Evolutionary conservation across 768 basidiomycete species (phyloP).

Genomic region (Boletus pseudo-olivaceus): DNA sequence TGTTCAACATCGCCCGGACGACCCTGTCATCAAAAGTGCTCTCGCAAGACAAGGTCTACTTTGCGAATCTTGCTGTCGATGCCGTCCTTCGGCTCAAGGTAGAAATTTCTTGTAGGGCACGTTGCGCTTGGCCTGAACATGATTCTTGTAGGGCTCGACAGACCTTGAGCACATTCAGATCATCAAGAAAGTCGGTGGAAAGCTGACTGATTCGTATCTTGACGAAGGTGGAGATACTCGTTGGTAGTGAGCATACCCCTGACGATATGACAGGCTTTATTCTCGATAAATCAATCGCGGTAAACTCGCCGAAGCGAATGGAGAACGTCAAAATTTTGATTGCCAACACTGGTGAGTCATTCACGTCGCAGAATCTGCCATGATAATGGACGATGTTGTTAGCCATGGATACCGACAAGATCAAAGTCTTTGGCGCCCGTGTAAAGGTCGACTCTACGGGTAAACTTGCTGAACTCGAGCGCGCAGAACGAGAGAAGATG

Average conservation of each 20-base stretch:
- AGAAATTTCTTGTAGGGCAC: not conserved
- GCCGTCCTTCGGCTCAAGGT: constrained; percentile 92
- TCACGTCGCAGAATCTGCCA: not conserved
- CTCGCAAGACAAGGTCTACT: constrained; percentile 95
- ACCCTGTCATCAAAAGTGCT: constrained; percentile 96
- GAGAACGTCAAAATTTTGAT: constrained; percentile 96
- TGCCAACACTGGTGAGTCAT: constrained; percentile 87
- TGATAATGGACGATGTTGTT: not conserved
- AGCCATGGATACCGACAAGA: constrained; percentile 99
- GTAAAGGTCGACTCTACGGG: constrained; percentile 95
- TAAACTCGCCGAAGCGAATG: constrained; percentile 91
- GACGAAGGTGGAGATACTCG: constrained; percentile 69
- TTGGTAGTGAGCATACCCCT: not conserved
- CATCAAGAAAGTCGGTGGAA: constrained; percentile 99
- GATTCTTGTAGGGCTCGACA: constrained; percentile 75
- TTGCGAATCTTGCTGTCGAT: constrained; percentile 95
- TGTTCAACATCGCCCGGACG: constrained; percentile 95
- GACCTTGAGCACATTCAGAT: constrained; percentile 98
- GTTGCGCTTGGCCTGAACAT: not conserved
- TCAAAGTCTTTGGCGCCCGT: constrained; percentile 97
- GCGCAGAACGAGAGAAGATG: constrained; percentile 99
- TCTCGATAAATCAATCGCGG: constrained; percentile 91
- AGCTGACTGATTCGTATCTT: constrained; percentile 95
- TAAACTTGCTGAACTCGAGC: constrained; percentile 96
- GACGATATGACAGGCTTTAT: constrained; percentile 71